Evolutionary conservation across 306 rosid species (phyloP).

Genomic region (Phaseolus lunatus): DNA sequence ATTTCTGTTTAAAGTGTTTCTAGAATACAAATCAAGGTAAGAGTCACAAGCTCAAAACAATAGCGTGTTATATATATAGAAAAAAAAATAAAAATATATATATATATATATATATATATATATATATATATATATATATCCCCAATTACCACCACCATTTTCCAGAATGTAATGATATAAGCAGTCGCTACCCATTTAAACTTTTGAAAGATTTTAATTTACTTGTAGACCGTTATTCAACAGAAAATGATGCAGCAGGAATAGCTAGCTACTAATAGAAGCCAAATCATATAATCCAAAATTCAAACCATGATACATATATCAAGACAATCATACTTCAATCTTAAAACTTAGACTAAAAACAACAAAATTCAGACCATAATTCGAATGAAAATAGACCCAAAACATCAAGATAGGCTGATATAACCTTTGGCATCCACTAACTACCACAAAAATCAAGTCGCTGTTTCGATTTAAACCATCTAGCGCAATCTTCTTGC

Average conservation of each 20-base stretch:
- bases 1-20: not conserved
- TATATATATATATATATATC: too few relatives aligned
- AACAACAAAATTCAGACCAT: not conserved
- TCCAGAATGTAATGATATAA: not conserved
- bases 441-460: not conserved
- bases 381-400: not conserved
- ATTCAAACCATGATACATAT: not conserved
- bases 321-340: not conserved
- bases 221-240: too few relatives aligned
- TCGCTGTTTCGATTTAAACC: not conserved
- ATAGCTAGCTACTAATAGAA: not conserved
- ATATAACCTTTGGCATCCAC: not conserved
- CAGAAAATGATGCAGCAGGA: too few relatives aligned
- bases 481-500: slow-evolving; percentile 21
- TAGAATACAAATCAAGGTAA: not conserved
- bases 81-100: too few relatives aligned
- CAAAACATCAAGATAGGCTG: not conserved
- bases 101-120: too few relatives aligned
- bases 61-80: too few relatives aligned
- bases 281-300: not conserved
- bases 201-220: too few relatives aligned
- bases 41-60: not conserved
- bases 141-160: not conserved
- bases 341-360: not conserved
- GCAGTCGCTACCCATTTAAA: not conserved